A percentile compares a stretch with the other conserved stretches of the same genome.
These are phyloP conservation scores for Wickerhamomyces strasburgensis DNA, from an alignment of 805 yeast genomes.

Conservation along the genomic window DNA sequence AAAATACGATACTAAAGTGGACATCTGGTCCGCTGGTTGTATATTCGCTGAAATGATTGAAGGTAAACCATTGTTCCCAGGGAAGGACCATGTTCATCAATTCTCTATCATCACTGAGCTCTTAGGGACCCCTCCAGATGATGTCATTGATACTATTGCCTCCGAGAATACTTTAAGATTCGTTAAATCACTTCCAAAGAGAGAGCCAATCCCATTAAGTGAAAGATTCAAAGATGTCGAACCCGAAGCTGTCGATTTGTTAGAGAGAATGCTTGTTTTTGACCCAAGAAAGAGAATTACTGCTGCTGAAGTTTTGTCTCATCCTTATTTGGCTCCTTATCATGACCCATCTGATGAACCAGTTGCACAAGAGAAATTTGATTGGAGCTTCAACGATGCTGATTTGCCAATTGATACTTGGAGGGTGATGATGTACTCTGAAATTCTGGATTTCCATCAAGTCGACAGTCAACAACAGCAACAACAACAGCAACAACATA, in stretches of 20 bases:
- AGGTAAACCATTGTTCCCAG: slow-evolving; percentile 95
- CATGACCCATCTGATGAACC: slow-evolving; percentile 99
- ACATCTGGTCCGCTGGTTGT: slow-evolving; percentile 97
- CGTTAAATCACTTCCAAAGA: slow-evolving; percentile 87
- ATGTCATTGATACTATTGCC: slow-evolving; percentile 93
- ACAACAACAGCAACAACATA: neutral
- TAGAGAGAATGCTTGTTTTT: slow-evolving; percentile 87
- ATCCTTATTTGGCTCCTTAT: slow-evolving; percentile 89
- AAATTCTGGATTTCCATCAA: slow-evolving; percentile 92
- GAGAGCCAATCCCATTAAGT: slow-evolving; percentile 85
- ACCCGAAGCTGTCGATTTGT: slow-evolving; percentile 81
- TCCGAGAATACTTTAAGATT: slow-evolving; percentile 92
- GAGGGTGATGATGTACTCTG: slow-evolving; percentile 99
- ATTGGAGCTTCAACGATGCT: slow-evolving; percentile 98
- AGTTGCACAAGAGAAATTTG: slow-evolving; percentile 84
- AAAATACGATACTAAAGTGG: slow-evolving; percentile 93
- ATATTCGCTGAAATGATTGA: slow-evolving; percentile 97
- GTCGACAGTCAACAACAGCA: slow-evolving; percentile 33
- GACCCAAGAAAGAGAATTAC: slow-evolving; percentile 93
- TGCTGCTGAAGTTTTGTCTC: slow-evolving; percentile 84
- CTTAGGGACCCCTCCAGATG: slow-evolving; percentile 93
- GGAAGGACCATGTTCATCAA: slow-evolving; percentile 97
- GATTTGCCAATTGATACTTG: slow-evolving; percentile 97
- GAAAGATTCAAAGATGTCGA: slow-evolving; percentile 77
- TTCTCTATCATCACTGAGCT: slow-evolving; percentile 94